Evolutionary conservation across 2,329 filamentous ascomycete species (phyloP).

Genomic region (Venturia carpophila): DNA sequence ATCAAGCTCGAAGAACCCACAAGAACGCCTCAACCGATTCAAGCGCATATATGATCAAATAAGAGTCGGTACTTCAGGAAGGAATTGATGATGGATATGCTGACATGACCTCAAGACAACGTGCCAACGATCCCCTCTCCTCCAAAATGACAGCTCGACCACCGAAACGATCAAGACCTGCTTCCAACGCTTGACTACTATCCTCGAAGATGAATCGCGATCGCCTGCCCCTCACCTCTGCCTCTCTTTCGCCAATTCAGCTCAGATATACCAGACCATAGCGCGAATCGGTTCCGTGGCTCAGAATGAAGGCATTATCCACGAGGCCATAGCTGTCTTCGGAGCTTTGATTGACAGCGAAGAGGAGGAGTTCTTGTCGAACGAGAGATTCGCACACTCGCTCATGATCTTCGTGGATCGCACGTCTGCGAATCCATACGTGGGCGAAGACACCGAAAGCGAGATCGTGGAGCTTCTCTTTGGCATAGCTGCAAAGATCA

Average conservation of each 20-base stretch:
- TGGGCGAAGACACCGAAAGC: slow-evolving; percentile 74
- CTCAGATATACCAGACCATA: slow-evolving; percentile 83
- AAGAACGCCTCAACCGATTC: slow-evolving; percentile 54
- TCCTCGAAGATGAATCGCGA: slow-evolving; percentile 83
- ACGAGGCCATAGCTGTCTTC: slow-evolving; percentile 78
- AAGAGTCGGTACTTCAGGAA: slow-evolving; percentile 34
- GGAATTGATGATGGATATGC: neutral
- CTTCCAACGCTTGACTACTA: slow-evolving; percentile 51
- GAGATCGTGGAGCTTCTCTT: slow-evolving; percentile 89
- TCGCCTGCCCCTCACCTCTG: slow-evolving; percentile 86
- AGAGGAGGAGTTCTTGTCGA: slow-evolving; percentile 89
- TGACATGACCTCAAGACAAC: slow-evolving; percentile 40
- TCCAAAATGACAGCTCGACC: slow-evolving; percentile 44
- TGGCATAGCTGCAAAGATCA: slow-evolving; percentile 92
- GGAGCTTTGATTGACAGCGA: slow-evolving; percentile 82
- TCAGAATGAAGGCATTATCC: slow-evolving; percentile 77
- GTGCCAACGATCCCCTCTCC: slow-evolving; percentile 50
- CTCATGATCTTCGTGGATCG: slow-evolving; percentile 78
- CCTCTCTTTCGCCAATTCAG: slow-evolving; percentile 74
- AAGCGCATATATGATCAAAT: slow-evolving; percentile 54
- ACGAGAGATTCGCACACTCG: slow-evolving; percentile 73
- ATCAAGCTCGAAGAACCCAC: slow-evolving; percentile 41
- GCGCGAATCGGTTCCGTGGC: slow-evolving; percentile 81
- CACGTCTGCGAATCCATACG: slow-evolving; percentile 65
- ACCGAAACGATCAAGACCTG: slow-evolving; percentile 43